These are phyloP conservation scores for Favolaschia claudopus DNA, from an alignment of 768 basidiomycete species.

Conservation along the genomic window DNA sequence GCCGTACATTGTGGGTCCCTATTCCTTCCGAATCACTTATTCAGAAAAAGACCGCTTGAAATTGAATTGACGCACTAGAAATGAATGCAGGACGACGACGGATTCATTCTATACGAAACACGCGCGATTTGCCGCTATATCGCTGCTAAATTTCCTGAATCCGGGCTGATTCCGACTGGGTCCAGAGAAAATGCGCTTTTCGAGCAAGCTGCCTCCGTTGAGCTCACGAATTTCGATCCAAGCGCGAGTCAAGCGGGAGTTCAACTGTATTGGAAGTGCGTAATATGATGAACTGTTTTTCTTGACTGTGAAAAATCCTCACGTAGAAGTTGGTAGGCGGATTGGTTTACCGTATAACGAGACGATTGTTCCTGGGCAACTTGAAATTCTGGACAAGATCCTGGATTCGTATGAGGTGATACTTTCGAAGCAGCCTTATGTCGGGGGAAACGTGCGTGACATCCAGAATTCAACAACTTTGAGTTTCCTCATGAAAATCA, in stretches of 20 bases:
- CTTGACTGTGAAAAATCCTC: too few relatives aligned
- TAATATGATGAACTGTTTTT: too few relatives aligned
- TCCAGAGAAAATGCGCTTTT: conserved; percentile 36
- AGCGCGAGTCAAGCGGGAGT: neutral
- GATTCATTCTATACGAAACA: conserved; percentile 54
- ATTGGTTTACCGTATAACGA: conserved; percentile 32
- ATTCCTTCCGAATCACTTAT: too few relatives aligned
- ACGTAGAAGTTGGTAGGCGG: neutral
- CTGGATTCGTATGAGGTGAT: conserved; percentile 53
- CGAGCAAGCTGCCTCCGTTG: conserved; percentile 19
- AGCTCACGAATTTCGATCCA: conserved; percentile 12
- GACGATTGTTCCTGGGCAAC: conserved; percentile 25
- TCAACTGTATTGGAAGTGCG: neutral
- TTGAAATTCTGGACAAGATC: conserved; percentile 35
- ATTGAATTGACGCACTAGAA: neutral
- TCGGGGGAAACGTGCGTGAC: conserved; percentile 48
- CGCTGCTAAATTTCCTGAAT: conserved; percentile 46
- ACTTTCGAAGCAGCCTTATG: conserved; percentile 48
- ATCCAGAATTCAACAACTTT: neutral
- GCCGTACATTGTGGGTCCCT: neutral
- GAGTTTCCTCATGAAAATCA: neutral
- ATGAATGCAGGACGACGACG: conserved; percentile 46
- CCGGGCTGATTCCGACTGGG: conserved; percentile 49
- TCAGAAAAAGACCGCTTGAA: too few relatives aligned
- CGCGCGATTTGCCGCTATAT: conserved; percentile 57